These are phyloP conservation scores for Solanum ossicruentum DNA, from an alignment of 257 asterid genomes.

Conservation along the genomic window DNA sequence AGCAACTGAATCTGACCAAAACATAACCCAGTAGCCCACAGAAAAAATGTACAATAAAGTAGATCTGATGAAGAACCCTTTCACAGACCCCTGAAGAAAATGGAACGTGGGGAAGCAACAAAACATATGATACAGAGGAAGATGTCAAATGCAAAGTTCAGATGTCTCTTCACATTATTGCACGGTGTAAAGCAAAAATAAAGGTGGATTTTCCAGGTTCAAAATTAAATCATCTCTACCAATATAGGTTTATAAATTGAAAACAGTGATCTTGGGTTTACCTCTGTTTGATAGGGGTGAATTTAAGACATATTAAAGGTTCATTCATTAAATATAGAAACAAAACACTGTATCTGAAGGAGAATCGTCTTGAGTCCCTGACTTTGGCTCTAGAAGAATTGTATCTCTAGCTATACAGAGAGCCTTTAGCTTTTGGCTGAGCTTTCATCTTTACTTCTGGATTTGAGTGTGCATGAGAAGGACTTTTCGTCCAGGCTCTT, in stretches of 20 bases:
- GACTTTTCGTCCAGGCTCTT: background rate
- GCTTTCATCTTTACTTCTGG: background rate
- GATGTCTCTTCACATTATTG: background rate
- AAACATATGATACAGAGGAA: background rate
- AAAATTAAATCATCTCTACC: background rate
- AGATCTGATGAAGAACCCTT: background rate
- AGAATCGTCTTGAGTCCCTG: background rate
- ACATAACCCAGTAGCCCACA: background rate
- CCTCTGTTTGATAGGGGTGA: background rate
- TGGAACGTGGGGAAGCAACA: background rate
- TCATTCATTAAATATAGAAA: background rate
- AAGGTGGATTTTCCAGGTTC: background rate
- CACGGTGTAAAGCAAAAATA: background rate
- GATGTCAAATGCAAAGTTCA: background rate
- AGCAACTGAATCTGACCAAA: slow-evolving; percentile 2
- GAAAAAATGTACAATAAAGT: background rate
- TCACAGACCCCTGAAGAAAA: background rate
- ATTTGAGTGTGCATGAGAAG: background rate
- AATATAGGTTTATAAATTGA: background rate
- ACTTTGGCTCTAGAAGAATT: background rate
- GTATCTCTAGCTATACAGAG: background rate
- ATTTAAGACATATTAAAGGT: background rate
- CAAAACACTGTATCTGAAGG: background rate
- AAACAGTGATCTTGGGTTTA: background rate
- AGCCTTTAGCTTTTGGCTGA: background rate